Evolutionary conservation across 108 stramenopile genomes (phyloP).

Genomic region (Skeletonema tropicum): DNA sequence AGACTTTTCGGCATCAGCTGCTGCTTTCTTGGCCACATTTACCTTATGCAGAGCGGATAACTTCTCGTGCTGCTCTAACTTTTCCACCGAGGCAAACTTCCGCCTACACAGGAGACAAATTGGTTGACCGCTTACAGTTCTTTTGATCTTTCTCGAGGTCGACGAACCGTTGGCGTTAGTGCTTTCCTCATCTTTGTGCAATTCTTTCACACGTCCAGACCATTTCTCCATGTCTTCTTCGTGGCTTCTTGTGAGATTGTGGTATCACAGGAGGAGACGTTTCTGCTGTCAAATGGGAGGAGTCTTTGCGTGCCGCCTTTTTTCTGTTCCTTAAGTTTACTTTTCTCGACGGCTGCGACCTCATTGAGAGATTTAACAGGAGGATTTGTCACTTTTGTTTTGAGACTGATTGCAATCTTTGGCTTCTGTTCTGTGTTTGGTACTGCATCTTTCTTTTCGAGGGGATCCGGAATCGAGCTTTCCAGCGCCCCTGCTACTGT

Average conservation of each 20-base stretch:
- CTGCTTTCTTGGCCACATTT: slow-evolving; percentile 63
- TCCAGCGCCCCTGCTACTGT: background rate
- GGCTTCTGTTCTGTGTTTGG: slow-evolving; percentile 30
- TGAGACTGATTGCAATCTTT: slow-evolving; percentile 54
- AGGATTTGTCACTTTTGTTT: slow-evolving; percentile 17
- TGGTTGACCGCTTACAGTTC: slow-evolving; percentile 69
- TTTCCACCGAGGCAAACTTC: slow-evolving; percentile 72
- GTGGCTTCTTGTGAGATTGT: slow-evolving; percentile 59
- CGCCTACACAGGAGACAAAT: slow-evolving; percentile 77
- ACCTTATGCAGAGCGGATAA: slow-evolving; percentile 76
- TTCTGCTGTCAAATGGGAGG: slow-evolving; percentile 11
- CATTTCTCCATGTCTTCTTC: slow-evolving; percentile 76
- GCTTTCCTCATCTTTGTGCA: slow-evolving; percentile 18
- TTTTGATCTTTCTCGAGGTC: slow-evolving; percentile 32
- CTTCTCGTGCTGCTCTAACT: slow-evolving; percentile 72
- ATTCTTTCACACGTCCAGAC: slow-evolving; percentile 68
- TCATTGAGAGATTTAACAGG: slow-evolving; percentile 10
- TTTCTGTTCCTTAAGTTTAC: slow-evolving; percentile 37
- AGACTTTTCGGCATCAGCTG: slow-evolving; percentile 9
- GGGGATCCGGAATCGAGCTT: background rate
- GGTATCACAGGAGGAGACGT: slow-evolving; percentile 19
- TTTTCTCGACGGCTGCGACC: slow-evolving; percentile 33
- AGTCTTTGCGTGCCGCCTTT: slow-evolving; percentile 18
- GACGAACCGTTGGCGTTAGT: background rate
- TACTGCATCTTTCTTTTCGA: background rate